Evolutionary conservation across 106 monocot species (phyloP), one percentile per base, ranked within the genome.

Genomic region (Hemerocallis citrina): DNA sequence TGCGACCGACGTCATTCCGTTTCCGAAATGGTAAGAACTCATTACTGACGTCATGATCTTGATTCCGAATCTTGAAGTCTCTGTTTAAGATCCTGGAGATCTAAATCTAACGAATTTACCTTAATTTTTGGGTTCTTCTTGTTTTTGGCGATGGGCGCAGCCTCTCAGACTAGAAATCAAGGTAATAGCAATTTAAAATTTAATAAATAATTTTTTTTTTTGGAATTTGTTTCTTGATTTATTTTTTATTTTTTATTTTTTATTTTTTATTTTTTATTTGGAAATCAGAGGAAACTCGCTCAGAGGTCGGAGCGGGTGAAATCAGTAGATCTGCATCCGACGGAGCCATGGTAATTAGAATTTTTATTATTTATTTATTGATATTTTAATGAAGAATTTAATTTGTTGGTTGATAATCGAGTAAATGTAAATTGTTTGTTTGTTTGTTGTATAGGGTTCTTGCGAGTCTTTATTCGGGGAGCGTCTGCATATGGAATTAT

Each of bases 401-500:
- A 28, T 24, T 34, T 41, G 12, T 22, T 48, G 19, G 28, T 7
- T 4, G 14, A 3, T 32, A 16, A 0, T 32, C 5, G 6, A 32
- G 16, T 48, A 30, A 10, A 21, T 57, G 61, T 61, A 33, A 39
- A 15, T 27, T 5, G 15, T 12, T 31, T 39, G 36, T 30, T 61
- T 38, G 7, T 38, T 67, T 36, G 44, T 71, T n/a, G 3, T 72
- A 51, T 69, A 95, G 89, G 89, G 89, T 95, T 77, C 81, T 96
- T 21, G 78, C 74, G 22, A 96, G 90, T 75, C 78, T 96, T 56
- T 96, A 96, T 48, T 84, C 86, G 42, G 90, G 95, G 62, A 96
- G 79, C 59, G 90, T 90, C 22, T 89, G 83, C 73, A 84, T 96
- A n/a, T 90, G 89, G 90, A 70, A 96, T 50, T 74, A 90, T 65